Evolutionary conservation across 2,329 filamentous ascomycete species (phyloP).

Genomic region (Zymoseptoria ardabiliae): DNA sequence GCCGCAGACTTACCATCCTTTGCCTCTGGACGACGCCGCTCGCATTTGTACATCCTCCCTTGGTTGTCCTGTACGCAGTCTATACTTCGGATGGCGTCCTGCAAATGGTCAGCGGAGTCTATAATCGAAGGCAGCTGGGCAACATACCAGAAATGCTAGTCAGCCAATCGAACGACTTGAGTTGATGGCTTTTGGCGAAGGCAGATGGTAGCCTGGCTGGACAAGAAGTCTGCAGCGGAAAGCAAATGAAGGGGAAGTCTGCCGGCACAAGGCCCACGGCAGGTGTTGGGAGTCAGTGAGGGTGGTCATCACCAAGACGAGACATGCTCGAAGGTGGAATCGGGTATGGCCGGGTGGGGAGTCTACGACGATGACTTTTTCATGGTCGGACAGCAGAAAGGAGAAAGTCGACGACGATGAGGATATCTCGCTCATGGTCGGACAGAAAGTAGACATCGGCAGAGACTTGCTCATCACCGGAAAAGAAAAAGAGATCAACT

Average conservation of each 20-base stretch:
- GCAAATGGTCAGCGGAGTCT: neutral
- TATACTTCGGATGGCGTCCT: neutral
- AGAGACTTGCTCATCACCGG: neutral
- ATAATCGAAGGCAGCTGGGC: neutral
- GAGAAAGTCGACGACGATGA: neutral
- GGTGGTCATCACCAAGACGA: neutral
- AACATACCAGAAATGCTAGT: neutral
- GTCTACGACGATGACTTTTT: no score
- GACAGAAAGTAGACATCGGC: neutral
- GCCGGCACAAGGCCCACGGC: neutral
- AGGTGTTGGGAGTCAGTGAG: neutral
- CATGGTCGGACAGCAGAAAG: no score
- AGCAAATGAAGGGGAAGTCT: neutral
- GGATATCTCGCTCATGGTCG: neutral
- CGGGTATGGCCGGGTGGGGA: no score
- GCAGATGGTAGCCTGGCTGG: neutral
- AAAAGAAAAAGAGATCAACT: neutral
- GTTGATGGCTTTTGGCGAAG: neutral
- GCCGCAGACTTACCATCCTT: neutral
- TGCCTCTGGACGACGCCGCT: neutral
- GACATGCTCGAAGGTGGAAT: neutral
- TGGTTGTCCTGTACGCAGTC: neutral
- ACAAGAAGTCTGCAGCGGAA: neutral
- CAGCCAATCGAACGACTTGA: neutral
- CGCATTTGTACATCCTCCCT: neutral